Evolutionary conservation across 768 basidiomycete genomes (phyloP).

Genomic region (Solioccasus polychromus): DNA sequence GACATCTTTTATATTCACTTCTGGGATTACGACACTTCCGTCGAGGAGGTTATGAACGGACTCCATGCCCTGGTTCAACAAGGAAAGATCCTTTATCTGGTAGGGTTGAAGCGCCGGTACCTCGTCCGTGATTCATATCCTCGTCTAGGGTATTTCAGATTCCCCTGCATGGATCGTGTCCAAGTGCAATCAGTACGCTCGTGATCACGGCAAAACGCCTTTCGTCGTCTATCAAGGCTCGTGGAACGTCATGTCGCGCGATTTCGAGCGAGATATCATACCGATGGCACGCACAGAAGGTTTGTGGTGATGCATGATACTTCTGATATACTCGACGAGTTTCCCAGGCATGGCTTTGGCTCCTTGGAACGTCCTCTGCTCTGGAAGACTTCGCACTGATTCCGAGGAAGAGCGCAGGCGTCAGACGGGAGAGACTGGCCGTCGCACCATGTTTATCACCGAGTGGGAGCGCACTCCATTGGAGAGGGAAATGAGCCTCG

Average conservation of each 20-base stretch:
- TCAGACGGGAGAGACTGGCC: constrained; percentile 36
- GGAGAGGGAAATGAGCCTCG: constrained; percentile 33
- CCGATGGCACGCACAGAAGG: constrained; percentile 32
- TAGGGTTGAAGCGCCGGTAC: constrained; percentile 1
- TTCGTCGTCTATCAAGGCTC: constrained; percentile 52
- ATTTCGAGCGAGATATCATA: constrained; percentile 53
- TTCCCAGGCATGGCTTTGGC: constrained; percentile 25
- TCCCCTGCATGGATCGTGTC: constrained; percentile 48
- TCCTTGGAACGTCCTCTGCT: constrained; percentile 33
- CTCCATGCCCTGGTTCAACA: constrained; percentile 39
- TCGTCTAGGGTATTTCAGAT: constrained; percentile 36
- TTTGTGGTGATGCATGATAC: constrained; percentile 1
- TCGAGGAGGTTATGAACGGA: constrained; percentile 44
- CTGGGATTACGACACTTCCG: constrained; percentile 43
- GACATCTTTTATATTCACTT: constrained; percentile 55
- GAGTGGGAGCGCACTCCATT: constrained; percentile 34
- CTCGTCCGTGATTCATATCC: background rate
- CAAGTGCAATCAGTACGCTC: constrained; percentile 48
- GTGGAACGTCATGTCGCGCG: constrained; percentile 43
- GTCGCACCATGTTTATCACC: constrained; percentile 20
- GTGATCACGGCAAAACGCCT: constrained; percentile 44
- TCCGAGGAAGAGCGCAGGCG: constrained; percentile 25
- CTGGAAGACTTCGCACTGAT: constrained; percentile 29
- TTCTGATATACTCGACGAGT: background rate
- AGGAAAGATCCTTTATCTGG: constrained; percentile 43